A percentile compares a stretch with the other conserved stretches of the same genome.
These are phyloP conservation scores for Aspergillus pseudoviridinutans DNA, from an alignment of 2,329 filamentous ascomycete genomes.

Conservation along the genomic window DNA sequence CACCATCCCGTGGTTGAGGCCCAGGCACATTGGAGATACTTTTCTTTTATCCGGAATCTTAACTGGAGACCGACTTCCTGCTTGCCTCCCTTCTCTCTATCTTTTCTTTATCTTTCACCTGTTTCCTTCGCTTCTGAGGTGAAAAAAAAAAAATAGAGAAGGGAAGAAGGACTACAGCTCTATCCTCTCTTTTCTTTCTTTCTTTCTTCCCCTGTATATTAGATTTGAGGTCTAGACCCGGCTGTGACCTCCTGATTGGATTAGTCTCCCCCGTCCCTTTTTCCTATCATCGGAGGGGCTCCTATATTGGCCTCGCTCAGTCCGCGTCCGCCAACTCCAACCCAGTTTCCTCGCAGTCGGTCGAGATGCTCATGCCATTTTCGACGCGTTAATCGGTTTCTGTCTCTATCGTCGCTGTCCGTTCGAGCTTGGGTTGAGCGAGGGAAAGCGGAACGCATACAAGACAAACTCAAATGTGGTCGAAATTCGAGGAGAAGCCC, in stretches of 20 bases:
- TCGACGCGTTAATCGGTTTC: slow-evolving; percentile 10
- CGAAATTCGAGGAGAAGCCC: slow-evolving; percentile 21
- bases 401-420: slow-evolving; percentile 3
- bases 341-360: slow-evolving; percentile 1
- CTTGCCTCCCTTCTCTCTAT: slow-evolving; percentile 5
- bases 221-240: neutral
- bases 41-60: slow-evolving; percentile 7
- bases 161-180: neutral
- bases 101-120: neutral
- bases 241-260: neutral
- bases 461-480: slow-evolving; percentile 18
- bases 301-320: neutral
- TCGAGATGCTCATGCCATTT: slow-evolving; percentile 16
- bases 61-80: slow-evolving; percentile 6
- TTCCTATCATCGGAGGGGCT: neutral
- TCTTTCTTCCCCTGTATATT: slow-evolving; percentile 2
- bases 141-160: no score
- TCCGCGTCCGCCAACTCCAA: neutral
- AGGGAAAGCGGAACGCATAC: neutral
- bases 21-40: neutral
- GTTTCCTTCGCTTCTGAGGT: neutral
- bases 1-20: neutral
- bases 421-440: neutral
- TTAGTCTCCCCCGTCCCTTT: neutral
- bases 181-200: neutral